Base-by-base conservation (phyloP, 495 filamentous ascomycete species). In the Xylaria cubensis region DNA sequence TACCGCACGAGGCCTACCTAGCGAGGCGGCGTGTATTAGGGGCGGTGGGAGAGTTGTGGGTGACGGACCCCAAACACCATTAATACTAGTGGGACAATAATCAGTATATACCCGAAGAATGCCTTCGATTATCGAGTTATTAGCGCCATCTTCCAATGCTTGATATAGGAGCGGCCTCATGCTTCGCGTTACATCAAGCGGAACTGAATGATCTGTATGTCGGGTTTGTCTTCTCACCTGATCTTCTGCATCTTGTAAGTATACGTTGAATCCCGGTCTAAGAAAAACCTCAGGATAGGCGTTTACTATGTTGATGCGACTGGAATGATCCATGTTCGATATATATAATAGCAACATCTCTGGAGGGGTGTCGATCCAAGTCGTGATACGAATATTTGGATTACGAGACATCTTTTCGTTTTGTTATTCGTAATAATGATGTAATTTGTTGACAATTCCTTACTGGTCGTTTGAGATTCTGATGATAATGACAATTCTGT, bases 211-310 rank as follows among this genome's bases (percentile, higher is more conserved):
- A 17, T 56, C 26, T 17, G 24, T 12, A 17, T 32, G 53, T 29
- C 3, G 26, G 5, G 2, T 3, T 4, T 56, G 24, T 7, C 26
- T 24, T 21, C 12, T 42, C 5, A 51, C 21, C 2, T 51, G 26
- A 5, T 56, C 17, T 0, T 19, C 29, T 0, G 69, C 69, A 34
- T 70, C 68, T 9, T 26, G 61, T 0, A 9, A 0, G 4, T 32
- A 42, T 0, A 71, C 42, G 13, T 71, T 42, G 2, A 69, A 62
- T 0, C 42, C 42, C 10, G 55, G 67, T n/a, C 41, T 17, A 7
- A 42, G 3, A 34, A 71, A 71, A 15, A 71, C 21, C 19, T 53
- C 44, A 2, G 69, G 69, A 5, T 50, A 36, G 4, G 59, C 59
- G 6, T n/a, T 32, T 12, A n/a, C 69, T 7, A 46, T 5, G 1